A percentile compares a stretch with the other conserved stretches of the same genome.
phyloP scores from a whole-genome alignment of 2,329 filamentous ascomycete species.

The Cladosporium sp. region DNA sequence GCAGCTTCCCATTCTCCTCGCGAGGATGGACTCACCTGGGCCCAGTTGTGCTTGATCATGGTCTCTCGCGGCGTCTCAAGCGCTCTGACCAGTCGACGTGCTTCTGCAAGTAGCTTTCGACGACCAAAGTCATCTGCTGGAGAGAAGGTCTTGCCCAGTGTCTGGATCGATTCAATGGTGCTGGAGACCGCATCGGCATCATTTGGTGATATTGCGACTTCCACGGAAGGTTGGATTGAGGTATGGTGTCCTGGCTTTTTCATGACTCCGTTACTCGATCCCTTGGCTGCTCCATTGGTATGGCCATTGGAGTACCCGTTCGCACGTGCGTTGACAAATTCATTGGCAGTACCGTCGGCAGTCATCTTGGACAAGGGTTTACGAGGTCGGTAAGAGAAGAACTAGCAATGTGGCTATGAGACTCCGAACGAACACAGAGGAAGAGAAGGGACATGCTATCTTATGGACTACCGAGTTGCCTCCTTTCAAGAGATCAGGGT shows the following conservation, averaged over 20 bases:
- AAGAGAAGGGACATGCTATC: neutral
- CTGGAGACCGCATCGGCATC: neutral
- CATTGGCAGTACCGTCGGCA: neutral
- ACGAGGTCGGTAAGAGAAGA: neutral
- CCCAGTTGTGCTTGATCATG: slow-evolving; percentile 20
- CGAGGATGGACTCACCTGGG: neutral
- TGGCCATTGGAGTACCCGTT: neutral
- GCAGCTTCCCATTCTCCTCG: neutral
- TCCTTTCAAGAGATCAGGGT: neutral
- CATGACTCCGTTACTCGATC: neutral
- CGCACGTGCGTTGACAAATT: neutral
- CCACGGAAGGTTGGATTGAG: neutral
- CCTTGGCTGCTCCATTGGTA: neutral
- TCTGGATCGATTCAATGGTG: slow-evolving; percentile 2
- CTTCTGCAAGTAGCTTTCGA: slow-evolving; percentile 8
- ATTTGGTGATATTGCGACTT: slow-evolving; percentile 11
- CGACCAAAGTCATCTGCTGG: neutral
- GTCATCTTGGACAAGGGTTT: neutral
- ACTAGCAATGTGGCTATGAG: neutral
- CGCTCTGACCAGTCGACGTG: slow-evolving; percentile 5
- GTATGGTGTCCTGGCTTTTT: neutral
- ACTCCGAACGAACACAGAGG: neutral
- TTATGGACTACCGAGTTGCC: neutral
- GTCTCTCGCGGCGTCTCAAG: slow-evolving; percentile 17
- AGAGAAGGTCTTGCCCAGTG: neutral